These are phyloP conservation scores for Clarireedia paspali DNA, from an alignment of 2,329 filamentous ascomycete genomes.

Conservation along the genomic window DNA sequence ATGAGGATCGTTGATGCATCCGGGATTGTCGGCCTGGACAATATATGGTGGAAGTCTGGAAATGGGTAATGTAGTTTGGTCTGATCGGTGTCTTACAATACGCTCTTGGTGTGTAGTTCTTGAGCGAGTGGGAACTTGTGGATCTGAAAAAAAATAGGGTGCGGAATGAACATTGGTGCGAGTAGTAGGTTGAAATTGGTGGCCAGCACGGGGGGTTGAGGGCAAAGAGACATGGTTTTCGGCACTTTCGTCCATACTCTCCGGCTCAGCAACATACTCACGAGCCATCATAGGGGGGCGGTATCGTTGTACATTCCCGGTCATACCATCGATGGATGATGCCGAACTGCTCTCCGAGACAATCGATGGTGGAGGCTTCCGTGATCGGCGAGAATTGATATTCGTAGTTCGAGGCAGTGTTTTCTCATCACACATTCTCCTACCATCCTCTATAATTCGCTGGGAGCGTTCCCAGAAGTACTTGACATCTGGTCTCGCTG, in stretches of 20 bases:
- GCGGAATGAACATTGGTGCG: not conserved
- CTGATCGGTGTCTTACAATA: not conserved
- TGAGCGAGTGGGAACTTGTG: not conserved
- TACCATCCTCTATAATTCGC: not conserved
- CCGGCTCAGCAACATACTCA: not conserved
- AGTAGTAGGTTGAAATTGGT: not conserved
- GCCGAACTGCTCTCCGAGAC: not conserved
- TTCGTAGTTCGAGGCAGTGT: not conserved
- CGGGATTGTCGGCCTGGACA: not conserved
- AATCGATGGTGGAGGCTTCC: not conserved
- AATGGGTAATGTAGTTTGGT: not conserved
- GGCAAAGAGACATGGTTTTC: not conserved
- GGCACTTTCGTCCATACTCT: not conserved
- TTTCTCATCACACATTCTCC: not conserved
- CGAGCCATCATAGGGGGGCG: not conserved
- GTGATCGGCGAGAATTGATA: not conserved
- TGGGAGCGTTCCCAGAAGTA: not conserved
- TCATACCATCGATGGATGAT: not conserved
- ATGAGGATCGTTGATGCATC: not conserved
- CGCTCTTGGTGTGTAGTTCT: not conserved
- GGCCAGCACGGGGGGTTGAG: not conserved
- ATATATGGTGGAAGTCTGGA: not conserved
- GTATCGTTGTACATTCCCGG: not conserved
- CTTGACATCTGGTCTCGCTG: conserved; percentile 5
- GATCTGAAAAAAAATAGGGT: not conserved